Base-by-base conservation (phyloP, 257 asterid genomes). In the Ophiorrhiza pumila region DNA sequence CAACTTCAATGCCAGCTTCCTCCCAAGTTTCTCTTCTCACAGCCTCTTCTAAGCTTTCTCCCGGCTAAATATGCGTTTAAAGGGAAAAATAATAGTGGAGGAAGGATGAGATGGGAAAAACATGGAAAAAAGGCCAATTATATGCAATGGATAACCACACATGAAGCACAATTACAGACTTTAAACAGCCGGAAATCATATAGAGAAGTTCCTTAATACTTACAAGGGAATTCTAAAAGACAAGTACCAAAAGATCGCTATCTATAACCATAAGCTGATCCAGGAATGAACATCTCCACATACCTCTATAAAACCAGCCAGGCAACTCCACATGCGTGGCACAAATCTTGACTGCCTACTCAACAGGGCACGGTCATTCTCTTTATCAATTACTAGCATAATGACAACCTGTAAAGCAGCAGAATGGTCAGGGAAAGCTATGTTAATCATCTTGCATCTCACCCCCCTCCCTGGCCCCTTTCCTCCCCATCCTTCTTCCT, bases 241-340 rank as follows among this genome's bases (percentile, higher is more conserved):
- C 20, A n/a, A 56, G 18, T 4, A 32, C 5, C 50, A 49, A 42
- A 18, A 32, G 42, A 46, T 17, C n/a, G 45, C 42, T 27, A 10
- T 27, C 23, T 46, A 43, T 42, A 31, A n/a, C 34, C 56, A 61
- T 49, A 20, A 41, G 41, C 35, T 29, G 53, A 23, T 5, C 3
- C 22, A 35, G 67, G 50, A 53, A 46, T 57, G 76, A 39, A 53
- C 61, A 61, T 56, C 18, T 22, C 67, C 18, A 64, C 79, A 82
- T 66, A 89, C 98, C 96, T 95, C 98, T 65, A 88, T 91, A 77
- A 91, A 94, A 46, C 99, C 99, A 80, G 99, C 98, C 67, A 95
- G 89, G 80, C 99, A 95, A 77, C 99, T 95, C 98, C 98, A 95
- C 96, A 92, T 89, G 74, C 98, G 97, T 1, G 98, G 99, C 55